Percentiles rank a stretch among this genome's conserved stretches.
phyloP scores from a whole-genome alignment of 352 stramenopile genomes.

The Blastocystis sp. region DNA sequence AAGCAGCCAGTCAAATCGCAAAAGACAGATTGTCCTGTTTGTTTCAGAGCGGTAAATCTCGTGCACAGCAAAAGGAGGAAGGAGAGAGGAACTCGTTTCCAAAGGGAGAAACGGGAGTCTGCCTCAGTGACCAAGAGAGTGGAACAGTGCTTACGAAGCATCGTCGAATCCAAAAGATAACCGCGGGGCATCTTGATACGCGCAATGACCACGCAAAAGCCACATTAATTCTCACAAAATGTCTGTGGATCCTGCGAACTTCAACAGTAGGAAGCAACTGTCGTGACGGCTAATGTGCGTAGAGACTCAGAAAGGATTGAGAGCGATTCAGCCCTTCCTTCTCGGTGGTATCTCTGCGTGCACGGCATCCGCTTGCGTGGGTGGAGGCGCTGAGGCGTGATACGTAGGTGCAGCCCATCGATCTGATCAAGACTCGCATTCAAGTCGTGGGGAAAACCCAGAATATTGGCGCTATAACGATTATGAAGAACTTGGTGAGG shows the following conservation, averaged over 20 bases:
- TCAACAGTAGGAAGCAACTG: background rate
- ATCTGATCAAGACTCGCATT: conserved; percentile 87
- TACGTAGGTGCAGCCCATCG: conserved; percentile 85
- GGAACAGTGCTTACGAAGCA: no score
- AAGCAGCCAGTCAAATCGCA: conserved; percentile 39
- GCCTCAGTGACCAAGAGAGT: no score
- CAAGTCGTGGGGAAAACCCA: conserved; percentile 82
- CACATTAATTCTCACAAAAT: conserved; percentile 5
- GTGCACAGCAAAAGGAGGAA: no score
- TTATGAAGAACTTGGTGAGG: conserved; percentile 83
- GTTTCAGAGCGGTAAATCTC: no score
- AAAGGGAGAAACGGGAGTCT: no score
- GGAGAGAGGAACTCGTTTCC: no score
- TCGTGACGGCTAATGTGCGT: background rate
- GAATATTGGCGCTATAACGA: conserved; percentile 81
- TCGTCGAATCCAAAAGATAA: no score
- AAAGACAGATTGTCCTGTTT: conserved; percentile 62
- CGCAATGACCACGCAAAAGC: background rate
- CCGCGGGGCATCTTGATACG: background rate
- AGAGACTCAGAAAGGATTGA: conserved; percentile 58
- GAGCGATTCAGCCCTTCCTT: conserved; percentile 59
- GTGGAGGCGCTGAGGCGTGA: background rate
- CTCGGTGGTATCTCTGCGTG: conserved; percentile 66
- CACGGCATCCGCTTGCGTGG: conserved; percentile 61
- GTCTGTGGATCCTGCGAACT: conserved; percentile 33